These are phyloP conservation scores for Pleurotus tuoliensis DNA, from an alignment of 768 basidiomycete genomes.

Conservation along the genomic window DNA sequence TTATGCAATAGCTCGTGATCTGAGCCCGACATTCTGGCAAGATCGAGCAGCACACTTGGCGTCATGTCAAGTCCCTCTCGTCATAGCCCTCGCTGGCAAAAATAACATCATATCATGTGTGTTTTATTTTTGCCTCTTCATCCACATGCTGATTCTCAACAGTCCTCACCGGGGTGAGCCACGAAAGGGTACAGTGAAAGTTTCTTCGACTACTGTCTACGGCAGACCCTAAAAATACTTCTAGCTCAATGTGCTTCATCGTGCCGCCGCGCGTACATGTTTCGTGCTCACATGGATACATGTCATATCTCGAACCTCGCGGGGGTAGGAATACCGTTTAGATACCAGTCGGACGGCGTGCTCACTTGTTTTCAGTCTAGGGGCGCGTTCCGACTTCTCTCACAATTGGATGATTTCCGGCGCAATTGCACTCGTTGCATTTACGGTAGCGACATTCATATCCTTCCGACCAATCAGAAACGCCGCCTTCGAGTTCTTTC, in stretches of 20 bases:
- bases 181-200: conserved; percentile 38
- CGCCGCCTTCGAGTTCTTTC: conserved; percentile 40
- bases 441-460: conserved; percentile 32
- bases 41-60: conserved; percentile 38
- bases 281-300: conserved; percentile 44
- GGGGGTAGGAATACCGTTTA: conserved; percentile 16
- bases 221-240: neutral
- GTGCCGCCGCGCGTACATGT: conserved; percentile 37
- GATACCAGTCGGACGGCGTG: neutral
- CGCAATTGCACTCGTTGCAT: conserved; percentile 24
- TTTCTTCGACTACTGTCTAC: no score
- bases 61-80: conserved; percentile 44
- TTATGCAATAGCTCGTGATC: conserved; percentile 24
- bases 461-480: conserved; percentile 36
- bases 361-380: conserved; percentile 22
- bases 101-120: conserved; percentile 54
- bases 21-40: conserved; percentile 29
- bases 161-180: conserved; percentile 51
- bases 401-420: conserved; percentile 33
- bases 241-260: conserved; percentile 43
- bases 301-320: conserved; percentile 24
- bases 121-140: neutral
- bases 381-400: conserved; percentile 29
- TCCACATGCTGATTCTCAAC: neutral
- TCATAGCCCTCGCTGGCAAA: conserved; percentile 53